Base-by-base conservation (phyloP, 163 green algal genomes). In the Chlorella variabilis region DNA sequence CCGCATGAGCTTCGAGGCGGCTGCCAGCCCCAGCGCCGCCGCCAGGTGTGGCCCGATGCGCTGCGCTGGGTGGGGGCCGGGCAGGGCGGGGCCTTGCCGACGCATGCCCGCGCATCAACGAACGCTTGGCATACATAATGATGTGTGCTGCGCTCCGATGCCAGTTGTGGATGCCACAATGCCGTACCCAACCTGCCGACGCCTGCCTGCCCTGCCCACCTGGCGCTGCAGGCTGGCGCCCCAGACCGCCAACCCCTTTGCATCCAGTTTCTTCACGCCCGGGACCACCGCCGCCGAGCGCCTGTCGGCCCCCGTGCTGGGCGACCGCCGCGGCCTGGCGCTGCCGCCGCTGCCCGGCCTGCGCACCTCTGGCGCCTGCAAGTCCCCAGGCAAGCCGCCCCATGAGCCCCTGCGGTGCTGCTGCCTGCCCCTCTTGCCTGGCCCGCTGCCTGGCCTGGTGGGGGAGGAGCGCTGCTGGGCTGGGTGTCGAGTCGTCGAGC, bases 1-100 rank as follows among this genome's bases (percentile, higher is more conserved):
- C 36, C 73, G 80, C n/a, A 34, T 85, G n/a, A 80, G 68, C 38
- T 79, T 85, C 7, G 80, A 85, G 42, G 49, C 21, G 73, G 48
- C n/a, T 3, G 49, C 71, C 51, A 68, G 71, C 20, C 13, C 5
- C 54, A 27, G 69, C 29, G n/a, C n/a, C n/a, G n/a, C n/a, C 67
- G 23, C 67, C 20, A 25, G 48, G 13, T 13, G 69, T 77, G 69
- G 1, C 42, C 1, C 0, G 21, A 2, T 11, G 65, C 13, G 4
- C 4, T 54, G 39, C 27, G 29, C 74, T 49, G 62, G 56, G 56
- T n/a, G 9, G 18, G 56, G 21, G 56, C 56, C 25, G 7, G 56
- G 9, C 21, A 31, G 56, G 56, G 21, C 13, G 48, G 13, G 48
- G 48, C 48, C 13, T 56, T 56, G 48, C 48, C 48, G 13, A 13